Conservation (phyloP, 2,329 filamentous ascomycete genomes). For the Claviceps citrina region DNA sequence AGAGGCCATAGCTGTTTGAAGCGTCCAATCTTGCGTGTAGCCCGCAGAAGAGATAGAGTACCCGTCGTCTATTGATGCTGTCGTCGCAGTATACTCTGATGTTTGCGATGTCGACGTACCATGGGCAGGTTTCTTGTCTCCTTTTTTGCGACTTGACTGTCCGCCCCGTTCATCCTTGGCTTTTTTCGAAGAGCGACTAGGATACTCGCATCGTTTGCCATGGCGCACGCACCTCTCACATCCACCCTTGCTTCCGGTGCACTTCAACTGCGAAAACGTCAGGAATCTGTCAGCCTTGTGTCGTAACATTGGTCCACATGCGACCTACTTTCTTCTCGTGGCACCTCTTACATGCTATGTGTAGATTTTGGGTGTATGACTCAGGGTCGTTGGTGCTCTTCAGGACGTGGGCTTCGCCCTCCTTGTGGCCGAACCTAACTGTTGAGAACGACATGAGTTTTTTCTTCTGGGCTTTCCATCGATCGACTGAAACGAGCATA, state of each 20-base stretch:
- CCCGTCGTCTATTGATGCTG: not conserved
- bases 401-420: conserved; percentile 21
- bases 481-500: not conserved
- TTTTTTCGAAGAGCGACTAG: conserved; percentile 17
- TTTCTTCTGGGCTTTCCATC: not conserved
- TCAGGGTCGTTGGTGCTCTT: conserved; percentile 21
- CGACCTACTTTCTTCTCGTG: conserved; percentile 23
- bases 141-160: not conserved
- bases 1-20: not conserved
- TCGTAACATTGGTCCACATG: not conserved
- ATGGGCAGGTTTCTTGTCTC: no score
- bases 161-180: conserved; percentile 8
- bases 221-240: conserved; percentile 20
- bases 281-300: not conserved
- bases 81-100: not conserved
- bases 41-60: not conserved
- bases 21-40: not conserved
- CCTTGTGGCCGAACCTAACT: not conserved
- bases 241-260: conserved; percentile 23
- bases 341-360: conserved; percentile 24
- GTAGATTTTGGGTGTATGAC: conserved; percentile 22
- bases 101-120: not conserved
- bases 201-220: conserved; percentile 20
- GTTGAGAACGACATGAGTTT: not conserved
- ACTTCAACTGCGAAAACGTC: conserved; percentile 18